phyloP scores from a whole-genome alignment of 371 early-diverging fungal species.

The Haplosporangium sp. region DNA sequence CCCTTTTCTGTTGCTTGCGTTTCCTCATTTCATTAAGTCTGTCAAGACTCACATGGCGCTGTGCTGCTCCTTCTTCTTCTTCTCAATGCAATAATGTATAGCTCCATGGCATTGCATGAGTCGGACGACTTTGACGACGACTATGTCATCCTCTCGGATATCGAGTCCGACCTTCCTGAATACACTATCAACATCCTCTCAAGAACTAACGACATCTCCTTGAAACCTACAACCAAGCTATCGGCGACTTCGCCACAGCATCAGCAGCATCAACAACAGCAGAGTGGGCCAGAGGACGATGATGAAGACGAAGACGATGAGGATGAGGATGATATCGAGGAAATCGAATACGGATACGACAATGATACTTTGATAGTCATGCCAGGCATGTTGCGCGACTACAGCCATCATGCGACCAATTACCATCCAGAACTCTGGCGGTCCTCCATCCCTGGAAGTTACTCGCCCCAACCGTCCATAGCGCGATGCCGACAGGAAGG shows the following conservation, averaged over 20 bases:
- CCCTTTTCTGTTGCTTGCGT: no score
- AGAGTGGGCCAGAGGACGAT: background rate
- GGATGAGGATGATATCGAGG: constrained; percentile 33
- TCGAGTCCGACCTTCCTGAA: constrained; percentile 13
- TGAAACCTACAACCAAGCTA: background rate
- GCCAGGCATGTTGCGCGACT: constrained; percentile 51
- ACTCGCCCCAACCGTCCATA: constrained; percentile 6
- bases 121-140: constrained; percentile 31
- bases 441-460: constrained; percentile 23
- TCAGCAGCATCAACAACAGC: constrained; percentile 5
- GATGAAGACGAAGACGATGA: background rate
- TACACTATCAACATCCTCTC: background rate
- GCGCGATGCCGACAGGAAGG: constrained; percentile 47
- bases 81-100: background rate
- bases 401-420: constrained; percentile 53
- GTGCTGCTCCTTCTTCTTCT: no score
- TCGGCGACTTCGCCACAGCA: constrained; percentile 5
- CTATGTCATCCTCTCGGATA: constrained; percentile 44
- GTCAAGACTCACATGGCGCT: no score
- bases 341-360: constrained; percentile 52
- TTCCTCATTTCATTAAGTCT: no score
- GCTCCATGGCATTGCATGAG: constrained; percentile 37
- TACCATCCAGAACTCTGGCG: constrained; percentile 52
- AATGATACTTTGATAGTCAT: constrained; percentile 45
- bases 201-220: background rate